phyloP scores from a whole-genome alignment of 106 monocot genomes.

The Dendrobium nobile region DNA sequence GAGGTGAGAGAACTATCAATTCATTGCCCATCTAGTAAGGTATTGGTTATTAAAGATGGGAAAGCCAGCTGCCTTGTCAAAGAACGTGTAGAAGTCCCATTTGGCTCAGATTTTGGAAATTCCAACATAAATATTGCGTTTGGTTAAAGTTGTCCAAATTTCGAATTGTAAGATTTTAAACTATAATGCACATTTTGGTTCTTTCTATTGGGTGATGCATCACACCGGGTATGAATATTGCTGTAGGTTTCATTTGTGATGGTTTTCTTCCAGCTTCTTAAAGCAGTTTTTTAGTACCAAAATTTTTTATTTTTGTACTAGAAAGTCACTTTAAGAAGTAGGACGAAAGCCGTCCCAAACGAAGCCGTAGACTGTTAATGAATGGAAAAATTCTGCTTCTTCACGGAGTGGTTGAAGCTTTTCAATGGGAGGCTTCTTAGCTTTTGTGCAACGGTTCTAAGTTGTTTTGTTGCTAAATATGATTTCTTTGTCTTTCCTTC shows the following conservation, averaged over 20 bases:
- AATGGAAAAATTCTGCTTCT: neutral
- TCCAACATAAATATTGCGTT: conserved; percentile 64
- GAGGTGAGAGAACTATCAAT: conserved; percentile 2
- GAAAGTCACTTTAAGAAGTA: no score
- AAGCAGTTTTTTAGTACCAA: no score
- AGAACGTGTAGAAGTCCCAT: conserved; percentile 76
- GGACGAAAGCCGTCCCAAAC: no score
- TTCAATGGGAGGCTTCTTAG: neutral
- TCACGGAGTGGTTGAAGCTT: neutral
- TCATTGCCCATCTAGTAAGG: conserved; percentile 63
- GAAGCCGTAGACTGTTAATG: neutral
- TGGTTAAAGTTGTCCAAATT: conserved; percentile 32
- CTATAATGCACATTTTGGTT: no score
- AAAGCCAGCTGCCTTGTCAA: conserved; percentile 56
- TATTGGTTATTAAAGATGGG: conserved; percentile 74
- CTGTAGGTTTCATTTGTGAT: no score
- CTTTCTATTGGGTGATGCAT: neutral
- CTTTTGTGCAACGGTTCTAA: neutral
- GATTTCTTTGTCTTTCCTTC: neutral
- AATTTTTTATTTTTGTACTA: no score
- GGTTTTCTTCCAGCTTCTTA: no score
- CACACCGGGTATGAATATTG: neutral
- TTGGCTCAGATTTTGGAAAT: conserved; percentile 39
- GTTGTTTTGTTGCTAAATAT: neutral
- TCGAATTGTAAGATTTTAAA: neutral